A percentile compares a stretch with the other conserved stretches of the same genome.
These are phyloP conservation scores for Selaginella tamariscina DNA, from an alignment of 75 land plant species.

Conservation along the genomic window DNA sequence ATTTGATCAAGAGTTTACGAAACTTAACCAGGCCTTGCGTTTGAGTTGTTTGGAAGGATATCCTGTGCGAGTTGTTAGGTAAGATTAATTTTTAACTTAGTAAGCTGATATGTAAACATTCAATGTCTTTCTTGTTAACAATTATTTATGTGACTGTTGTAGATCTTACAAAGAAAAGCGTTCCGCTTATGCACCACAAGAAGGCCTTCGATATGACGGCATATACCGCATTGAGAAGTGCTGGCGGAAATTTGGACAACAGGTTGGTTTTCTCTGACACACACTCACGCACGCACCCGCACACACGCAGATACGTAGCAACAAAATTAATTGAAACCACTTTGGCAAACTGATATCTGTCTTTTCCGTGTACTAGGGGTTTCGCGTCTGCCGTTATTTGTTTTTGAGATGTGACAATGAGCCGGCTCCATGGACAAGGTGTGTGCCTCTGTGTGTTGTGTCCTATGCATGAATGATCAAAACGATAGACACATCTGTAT, in stretches of 20 bases:
- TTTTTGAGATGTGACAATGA: background rate
- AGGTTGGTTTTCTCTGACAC: too few species aligned
- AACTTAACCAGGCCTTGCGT: constrained; percentile 10
- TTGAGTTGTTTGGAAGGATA: background rate
- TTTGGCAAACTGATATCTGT: too few species aligned
- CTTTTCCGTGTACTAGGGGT: background rate
- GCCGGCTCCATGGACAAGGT: constrained; percentile 4
- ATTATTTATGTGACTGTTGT: too few species aligned
- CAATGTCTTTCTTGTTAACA: too few species aligned
- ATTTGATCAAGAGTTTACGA: constrained; percentile 3
- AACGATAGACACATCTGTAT: too few species aligned
- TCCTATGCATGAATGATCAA: too few species aligned
- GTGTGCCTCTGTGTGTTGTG: background rate
- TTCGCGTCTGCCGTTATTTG: background rate
- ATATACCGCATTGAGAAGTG: background rate
- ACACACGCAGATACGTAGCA: too few species aligned
- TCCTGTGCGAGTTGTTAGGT: constrained; percentile 1
- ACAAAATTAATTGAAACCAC: too few species aligned
- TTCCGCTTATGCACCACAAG: background rate
- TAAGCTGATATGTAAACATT: background rate
- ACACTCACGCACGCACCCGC: too few species aligned
- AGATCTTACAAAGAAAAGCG: background rate
- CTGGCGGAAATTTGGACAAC: background rate
- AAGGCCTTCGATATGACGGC: background rate
- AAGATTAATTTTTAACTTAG: background rate